phyloP scores from a whole-genome alignment of 768 basidiomycete genomes.

The Lactarius sp. region DNA sequence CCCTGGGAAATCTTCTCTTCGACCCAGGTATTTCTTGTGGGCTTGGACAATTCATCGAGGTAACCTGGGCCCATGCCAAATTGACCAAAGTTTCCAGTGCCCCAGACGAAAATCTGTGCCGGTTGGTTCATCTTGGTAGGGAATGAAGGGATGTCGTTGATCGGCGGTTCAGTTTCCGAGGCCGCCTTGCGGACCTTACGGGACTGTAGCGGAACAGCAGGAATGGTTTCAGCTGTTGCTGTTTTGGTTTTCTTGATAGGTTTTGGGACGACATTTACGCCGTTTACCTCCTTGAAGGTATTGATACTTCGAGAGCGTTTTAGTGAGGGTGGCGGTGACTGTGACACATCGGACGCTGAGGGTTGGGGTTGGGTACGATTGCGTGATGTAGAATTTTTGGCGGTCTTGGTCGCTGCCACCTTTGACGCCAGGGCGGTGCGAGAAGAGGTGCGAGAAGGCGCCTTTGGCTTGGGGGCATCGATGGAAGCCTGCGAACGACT shows the following conservation, averaged over 20 bases:
- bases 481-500: slow-evolving; percentile 21
- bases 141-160: slow-evolving; percentile 61
- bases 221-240: neutral
- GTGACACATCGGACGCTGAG: slow-evolving; percentile 20
- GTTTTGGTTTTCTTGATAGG: slow-evolving; percentile 10
- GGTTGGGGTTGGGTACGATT: slow-evolving; percentile 5
- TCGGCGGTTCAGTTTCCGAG: slow-evolving; percentile 15
- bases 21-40: slow-evolving; percentile 72
- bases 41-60: slow-evolving; percentile 68
- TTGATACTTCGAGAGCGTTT: slow-evolving; percentile 18
- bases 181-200: slow-evolving; percentile 6
- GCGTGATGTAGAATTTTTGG: slow-evolving; percentile 7
- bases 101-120: slow-evolving; percentile 78
- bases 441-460: slow-evolving; percentile 21
- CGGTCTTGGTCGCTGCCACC: neutral
- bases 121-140: slow-evolving; percentile 57
- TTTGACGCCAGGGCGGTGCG: slow-evolving; percentile 11
- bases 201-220: neutral
- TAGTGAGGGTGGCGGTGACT: slow-evolving; percentile 19
- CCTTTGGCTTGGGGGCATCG: slow-evolving; percentile 11
- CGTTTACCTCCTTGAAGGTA: slow-evolving; percentile 19
- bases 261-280: slow-evolving; percentile 12
- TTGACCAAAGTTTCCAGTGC: slow-evolving; percentile 92
- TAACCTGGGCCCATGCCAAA: slow-evolving; percentile 82
- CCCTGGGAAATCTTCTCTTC: slow-evolving; percentile 70